phyloP scores from a whole-genome alignment of 1,284 basidiomycete genomes.

The Irpex lacteus region DNA sequence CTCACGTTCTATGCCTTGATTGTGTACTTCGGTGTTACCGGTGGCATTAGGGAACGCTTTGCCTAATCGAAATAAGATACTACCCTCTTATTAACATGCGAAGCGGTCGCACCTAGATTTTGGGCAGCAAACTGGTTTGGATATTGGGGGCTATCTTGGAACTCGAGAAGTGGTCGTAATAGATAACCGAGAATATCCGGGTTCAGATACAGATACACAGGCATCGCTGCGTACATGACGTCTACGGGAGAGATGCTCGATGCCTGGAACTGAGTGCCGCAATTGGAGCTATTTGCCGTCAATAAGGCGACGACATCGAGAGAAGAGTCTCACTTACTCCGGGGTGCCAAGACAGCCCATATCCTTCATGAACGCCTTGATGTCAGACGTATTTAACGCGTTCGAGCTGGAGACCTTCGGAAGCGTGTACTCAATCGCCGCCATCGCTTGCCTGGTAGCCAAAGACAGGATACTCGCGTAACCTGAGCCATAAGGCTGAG shows the following conservation, averaged over 20 bases:
- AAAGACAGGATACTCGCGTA: slow-evolving; percentile 41
- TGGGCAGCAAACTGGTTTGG: slow-evolving; percentile 34
- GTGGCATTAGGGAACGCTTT: slow-evolving; percentile 16
- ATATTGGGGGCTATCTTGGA: slow-evolving; percentile 31
- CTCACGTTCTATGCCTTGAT: slow-evolving; percentile 17
- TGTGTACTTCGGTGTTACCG: slow-evolving; percentile 8
- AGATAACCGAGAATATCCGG: slow-evolving; percentile 37
- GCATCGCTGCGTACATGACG: slow-evolving; percentile 44
- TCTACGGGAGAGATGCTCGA: slow-evolving; percentile 43
- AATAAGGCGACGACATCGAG: too few relatives aligned
- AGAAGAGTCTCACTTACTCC: slow-evolving; percentile 6
- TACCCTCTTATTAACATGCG: background rate
- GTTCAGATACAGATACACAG: slow-evolving; percentile 45
- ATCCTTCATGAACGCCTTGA: slow-evolving; percentile 46
- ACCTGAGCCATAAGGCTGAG: slow-evolving; percentile 22
- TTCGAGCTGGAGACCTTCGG: slow-evolving; percentile 25
- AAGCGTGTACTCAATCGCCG: slow-evolving; percentile 36
- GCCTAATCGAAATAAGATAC: slow-evolving; percentile 6
- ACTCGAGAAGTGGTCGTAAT: slow-evolving; percentile 44
- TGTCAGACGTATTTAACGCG: slow-evolving; percentile 34
- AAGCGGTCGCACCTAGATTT: slow-evolving; percentile 36
- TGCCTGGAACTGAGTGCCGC: slow-evolving; percentile 6
- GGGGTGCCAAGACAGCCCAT: slow-evolving; percentile 14
- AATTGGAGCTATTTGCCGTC: too few relatives aligned
- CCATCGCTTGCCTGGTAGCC: slow-evolving; percentile 40